Conservation (phyloP, 1,284 basidiomycete genomes). For the Naganishia sp. region DNA sequence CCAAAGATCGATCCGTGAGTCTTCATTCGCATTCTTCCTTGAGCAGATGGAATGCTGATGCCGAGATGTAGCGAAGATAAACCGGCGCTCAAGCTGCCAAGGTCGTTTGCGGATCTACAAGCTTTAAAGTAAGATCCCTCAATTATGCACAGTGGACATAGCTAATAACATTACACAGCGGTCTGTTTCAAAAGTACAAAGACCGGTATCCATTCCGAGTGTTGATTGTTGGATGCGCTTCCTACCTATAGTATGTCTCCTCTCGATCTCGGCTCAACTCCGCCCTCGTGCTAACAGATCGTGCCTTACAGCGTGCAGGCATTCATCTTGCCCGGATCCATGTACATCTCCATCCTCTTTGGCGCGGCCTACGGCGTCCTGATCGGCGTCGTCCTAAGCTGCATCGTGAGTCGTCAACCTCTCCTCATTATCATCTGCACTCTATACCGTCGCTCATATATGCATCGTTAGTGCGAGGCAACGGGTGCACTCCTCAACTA, state of each 20-base stretch:
- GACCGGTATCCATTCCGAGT: constrained; percentile 79
- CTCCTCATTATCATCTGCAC: not conserved
- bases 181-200: constrained; percentile 82
- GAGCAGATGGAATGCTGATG: not conserved
- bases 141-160: constrained; percentile 7
- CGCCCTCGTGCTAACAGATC: constrained; percentile 2
- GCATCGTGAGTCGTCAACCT: constrained; percentile 58
- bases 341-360: constrained; percentile 96
- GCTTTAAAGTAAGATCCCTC: constrained; percentile 63
- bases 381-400: constrained; percentile 83
- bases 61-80: constrained; percentile 65
- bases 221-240: constrained; percentile 76
- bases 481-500: constrained; percentile 91
- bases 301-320: constrained; percentile 75
- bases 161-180: constrained; percentile 37
- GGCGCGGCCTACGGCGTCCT: constrained; percentile 96
- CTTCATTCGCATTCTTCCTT: not conserved
- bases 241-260: constrained; percentile 84
- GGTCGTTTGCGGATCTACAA: constrained; percentile 78
- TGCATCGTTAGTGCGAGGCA: constrained; percentile 68
- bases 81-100: constrained; percentile 71
- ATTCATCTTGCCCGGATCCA: constrained; percentile 93
- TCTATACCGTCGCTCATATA: not conserved
- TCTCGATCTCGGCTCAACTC: constrained; percentile 40
- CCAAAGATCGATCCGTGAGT: constrained; percentile 76